phyloP scores from a whole-genome alignment of 164 flowering plant genomes.

The Liquidambar formosana region DNA sequence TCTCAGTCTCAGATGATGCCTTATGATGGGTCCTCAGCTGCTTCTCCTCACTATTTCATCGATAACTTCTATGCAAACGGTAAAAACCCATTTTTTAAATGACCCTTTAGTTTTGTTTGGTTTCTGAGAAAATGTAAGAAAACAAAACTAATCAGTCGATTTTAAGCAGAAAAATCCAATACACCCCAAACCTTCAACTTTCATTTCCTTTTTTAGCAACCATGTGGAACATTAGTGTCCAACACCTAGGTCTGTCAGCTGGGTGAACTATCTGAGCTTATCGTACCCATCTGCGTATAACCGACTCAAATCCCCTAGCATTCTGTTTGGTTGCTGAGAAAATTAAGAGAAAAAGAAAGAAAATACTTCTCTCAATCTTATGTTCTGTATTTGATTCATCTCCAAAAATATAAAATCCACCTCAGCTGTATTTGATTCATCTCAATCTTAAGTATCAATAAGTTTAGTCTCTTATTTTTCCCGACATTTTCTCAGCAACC shows the following conservation, averaged over 20 bases:
- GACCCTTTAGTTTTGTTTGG: not conserved
- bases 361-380: not conserved
- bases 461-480: not conserved
- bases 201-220: not conserved
- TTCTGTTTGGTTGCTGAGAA: constrained; percentile 8
- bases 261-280: no score
- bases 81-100: constrained; percentile 1
- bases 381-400: not conserved
- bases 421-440: not conserved
- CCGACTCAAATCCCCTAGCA: not conserved
- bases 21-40: constrained; percentile 31
- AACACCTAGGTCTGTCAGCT: no score
- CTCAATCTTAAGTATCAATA: not conserved
- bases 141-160: not conserved
- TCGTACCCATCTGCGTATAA: no score
- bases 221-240: no score
- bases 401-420: not conserved
- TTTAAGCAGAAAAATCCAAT: not conserved
- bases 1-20: constrained; percentile 35
- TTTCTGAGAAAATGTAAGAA: constrained; percentile 10
- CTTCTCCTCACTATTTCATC: constrained; percentile 46
- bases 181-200: not conserved
- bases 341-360: not conserved
- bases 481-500: not conserved
- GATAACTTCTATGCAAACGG: constrained; percentile 49